Conservation (phyloP, 441 rosid genomes). For the Syzygium malaccense region DNA sequence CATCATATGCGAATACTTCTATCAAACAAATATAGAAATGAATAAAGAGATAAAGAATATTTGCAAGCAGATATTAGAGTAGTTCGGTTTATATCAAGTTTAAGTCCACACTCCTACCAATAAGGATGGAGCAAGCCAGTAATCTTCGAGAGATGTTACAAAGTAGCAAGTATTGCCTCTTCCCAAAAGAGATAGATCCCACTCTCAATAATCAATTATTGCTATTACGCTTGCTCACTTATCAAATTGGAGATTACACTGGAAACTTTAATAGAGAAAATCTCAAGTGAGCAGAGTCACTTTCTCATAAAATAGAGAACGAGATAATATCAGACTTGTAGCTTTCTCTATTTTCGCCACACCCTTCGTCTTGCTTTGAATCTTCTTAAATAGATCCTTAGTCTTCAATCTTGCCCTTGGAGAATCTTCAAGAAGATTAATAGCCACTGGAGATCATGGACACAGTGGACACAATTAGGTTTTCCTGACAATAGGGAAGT, state of each 20-base stretch:
- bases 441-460: not conserved
- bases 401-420: not conserved
- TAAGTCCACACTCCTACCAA: not conserved
- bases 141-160: not conserved
- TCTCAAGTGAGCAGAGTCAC: not conserved
- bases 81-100: not conserved
- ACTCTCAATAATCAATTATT: no score
- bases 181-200: rapidly evolving
- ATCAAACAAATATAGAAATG: not conserved
- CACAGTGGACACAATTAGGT: not conserved
- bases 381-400: not conserved
- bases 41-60: not conserved
- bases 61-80: not conserved
- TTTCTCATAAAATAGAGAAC: not conserved
- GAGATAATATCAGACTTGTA: not conserved
- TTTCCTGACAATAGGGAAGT: not conserved
- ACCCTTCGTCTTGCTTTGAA: not conserved
- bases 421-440: not conserved
- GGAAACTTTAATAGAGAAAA: not conserved
- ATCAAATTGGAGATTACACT: not conserved
- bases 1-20: not conserved
- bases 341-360: not conserved
- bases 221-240: not conserved
- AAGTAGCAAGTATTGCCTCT: not conserved
- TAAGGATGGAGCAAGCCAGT: not conserved